Base-by-base conservation (phyloP, 2,329 filamentous ascomycete genomes). In the Fusarium chlamydosporum region DNA sequence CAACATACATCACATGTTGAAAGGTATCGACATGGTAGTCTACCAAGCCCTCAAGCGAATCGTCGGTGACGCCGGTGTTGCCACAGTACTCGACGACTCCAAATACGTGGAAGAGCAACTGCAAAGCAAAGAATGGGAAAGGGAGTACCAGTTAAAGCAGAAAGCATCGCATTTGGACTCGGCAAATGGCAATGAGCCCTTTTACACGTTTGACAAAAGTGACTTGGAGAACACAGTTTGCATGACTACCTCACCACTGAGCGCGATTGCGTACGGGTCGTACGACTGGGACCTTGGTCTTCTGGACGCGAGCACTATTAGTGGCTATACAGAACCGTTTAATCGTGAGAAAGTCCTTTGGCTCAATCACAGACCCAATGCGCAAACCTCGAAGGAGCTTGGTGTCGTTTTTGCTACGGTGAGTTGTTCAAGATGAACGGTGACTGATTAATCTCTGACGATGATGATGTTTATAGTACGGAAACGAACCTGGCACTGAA, bases 21-120 rank as follows among this genome's bases (percentile, higher is more conserved):
- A 86, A 67, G 83, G 84, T 1, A 66, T 79, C 1, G 84, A 86
- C 61, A 78, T 83, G 61, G 74, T 79, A 0, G 58, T 84, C 1
- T 86, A 81, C 61, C 57, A 72, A 51, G 68, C 67, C 4, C 52
- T 74, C 1, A 58, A 58, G 1, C 70, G 61, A 0, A 51, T 72
- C 1, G 7, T 61, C 0, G 58, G 64, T 2, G 20, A 8, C 3
- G 69, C 56, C 3, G 12, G 16, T n/a, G 47, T 70, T 5, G 46
- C 38, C 3, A 33, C 55, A 2, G 27, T 70, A 1, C 20, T 70
- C 1, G 56, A 72, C 2, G 56, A 71, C 7, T 4, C 29, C 1
- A 0, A 34, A 1, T 62, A n/a, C 18, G 20, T 43, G 13, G 1
- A 26, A 2, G 0, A 8, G 4, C 7, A 38, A 16, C 27, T 23